Conservation (phyloP, 805 yeast genomes). For the Candida arabinofermentans region DNA sequence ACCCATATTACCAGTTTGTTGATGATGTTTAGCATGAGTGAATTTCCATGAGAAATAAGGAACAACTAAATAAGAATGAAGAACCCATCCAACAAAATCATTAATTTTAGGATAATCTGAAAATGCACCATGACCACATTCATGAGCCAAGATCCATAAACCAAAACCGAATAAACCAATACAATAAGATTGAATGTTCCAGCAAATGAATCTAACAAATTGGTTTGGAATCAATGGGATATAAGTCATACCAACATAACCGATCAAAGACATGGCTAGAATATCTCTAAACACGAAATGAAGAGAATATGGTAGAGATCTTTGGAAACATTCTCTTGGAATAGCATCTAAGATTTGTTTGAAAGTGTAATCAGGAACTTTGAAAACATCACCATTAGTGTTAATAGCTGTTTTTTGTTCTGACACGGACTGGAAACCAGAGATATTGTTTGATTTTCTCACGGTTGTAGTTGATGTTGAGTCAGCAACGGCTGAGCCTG, state of each 20-base stretch:
- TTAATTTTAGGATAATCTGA: conserved; percentile 50
- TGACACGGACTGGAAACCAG: conserved; percentile 12
- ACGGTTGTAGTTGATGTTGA: conserved; percentile 8
- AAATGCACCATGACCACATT: conserved; percentile 63
- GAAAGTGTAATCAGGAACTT: conserved; percentile 60
- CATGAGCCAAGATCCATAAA: conserved; percentile 60
- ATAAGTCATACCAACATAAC: conserved; percentile 38
- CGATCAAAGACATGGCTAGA: conserved; percentile 37
- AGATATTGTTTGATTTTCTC: conserved; percentile 20
- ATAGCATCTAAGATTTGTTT: conserved; percentile 54
- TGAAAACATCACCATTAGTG: conserved; percentile 49
- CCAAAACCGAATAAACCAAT: conserved; percentile 53
- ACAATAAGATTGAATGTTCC: conserved; percentile 37
- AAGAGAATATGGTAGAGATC: conserved; percentile 46
- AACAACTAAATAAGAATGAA: conserved; percentile 53
- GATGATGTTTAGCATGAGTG: conserved; percentile 58
- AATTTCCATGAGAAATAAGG: conserved; percentile 64
- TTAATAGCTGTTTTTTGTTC: conserved; percentile 37
- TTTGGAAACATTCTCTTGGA: conserved; percentile 58
- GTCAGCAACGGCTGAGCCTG: conserved; percentile 6
- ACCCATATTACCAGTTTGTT: conserved; percentile 57
- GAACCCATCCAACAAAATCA: conserved; percentile 56
- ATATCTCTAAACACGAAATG: conserved; percentile 53
- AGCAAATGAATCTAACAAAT: conserved; percentile 36
- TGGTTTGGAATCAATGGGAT: conserved; percentile 39